phyloP scores from a whole-genome alignment of 2,329 filamentous ascomycete species.

The Aspergillus terreus region DNA sequence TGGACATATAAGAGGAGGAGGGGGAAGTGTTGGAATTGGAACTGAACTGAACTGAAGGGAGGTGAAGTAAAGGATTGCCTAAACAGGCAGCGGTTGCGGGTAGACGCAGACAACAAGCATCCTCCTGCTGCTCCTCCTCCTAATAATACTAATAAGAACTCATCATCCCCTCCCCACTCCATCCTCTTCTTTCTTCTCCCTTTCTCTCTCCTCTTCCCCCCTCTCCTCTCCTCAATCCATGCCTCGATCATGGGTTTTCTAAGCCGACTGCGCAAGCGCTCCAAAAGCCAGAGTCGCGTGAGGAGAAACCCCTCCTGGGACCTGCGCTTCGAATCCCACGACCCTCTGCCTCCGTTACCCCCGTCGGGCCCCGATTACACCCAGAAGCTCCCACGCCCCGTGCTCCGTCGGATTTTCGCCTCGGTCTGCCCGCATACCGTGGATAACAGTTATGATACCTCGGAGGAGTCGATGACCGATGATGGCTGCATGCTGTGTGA shows the following conservation, averaged over 20 bases:
- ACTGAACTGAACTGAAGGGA: too few species aligned
- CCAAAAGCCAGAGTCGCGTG: slow-evolving; percentile 25
- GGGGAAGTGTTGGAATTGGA: too few species aligned
- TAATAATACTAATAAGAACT: background rate
- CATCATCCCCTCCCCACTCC: background rate
- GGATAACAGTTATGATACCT: slow-evolving; percentile 75
- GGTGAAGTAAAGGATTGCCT: too few species aligned
- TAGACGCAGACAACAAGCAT: background rate
- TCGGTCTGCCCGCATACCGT: slow-evolving; percentile 77
- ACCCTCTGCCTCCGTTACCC: slow-evolving; percentile 19
- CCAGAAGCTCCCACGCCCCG: slow-evolving; percentile 58
- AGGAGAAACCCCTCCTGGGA: slow-evolving; percentile 15
- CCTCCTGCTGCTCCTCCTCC: background rate
- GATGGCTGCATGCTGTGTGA: slow-evolving; percentile 92
- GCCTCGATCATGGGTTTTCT: slow-evolving; percentile 28
- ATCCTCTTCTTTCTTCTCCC: background rate
- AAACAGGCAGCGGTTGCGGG: background rate
- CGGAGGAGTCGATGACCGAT: slow-evolving; percentile 73
- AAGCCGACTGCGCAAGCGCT: slow-evolving; percentile 26
- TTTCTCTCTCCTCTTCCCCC: background rate
- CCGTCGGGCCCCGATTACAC: slow-evolving; percentile 33
- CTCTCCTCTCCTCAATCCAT: background rate
- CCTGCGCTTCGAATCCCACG: slow-evolving; percentile 15
- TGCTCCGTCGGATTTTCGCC: slow-evolving; percentile 74
- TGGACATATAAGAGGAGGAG: too few species aligned